A percentile compares a stretch with the other conserved stretches of the same genome.
Conservation (phyloP, 306 rosid species). For the Sesbania bispinosa region DNA sequence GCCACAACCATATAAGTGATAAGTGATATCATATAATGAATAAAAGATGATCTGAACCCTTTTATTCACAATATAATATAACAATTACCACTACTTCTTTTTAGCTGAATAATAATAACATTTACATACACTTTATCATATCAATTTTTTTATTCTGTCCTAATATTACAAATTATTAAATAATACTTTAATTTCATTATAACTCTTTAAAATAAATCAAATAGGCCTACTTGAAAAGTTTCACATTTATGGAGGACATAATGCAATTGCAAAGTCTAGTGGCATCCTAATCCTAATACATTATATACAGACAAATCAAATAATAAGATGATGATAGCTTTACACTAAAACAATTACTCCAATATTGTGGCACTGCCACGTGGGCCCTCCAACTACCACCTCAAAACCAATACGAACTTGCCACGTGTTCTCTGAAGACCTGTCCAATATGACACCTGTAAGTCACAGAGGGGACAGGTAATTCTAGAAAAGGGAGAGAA, state of each 20-base stretch:
- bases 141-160: background rate
- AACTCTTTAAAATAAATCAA: background rate
- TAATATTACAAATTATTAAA: too few relatives aligned
- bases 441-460: conserved; percentile 16
- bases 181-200: background rate
- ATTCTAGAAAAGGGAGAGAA: conserved; percentile 13
- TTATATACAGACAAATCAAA: conserved; percentile 1
- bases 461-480: conserved; percentile 20
- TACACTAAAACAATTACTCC: background rate
- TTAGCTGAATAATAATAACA: background rate
- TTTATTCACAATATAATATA: too few relatives aligned
- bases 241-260: background rate
- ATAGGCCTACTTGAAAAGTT: background rate
- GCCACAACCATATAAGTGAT: too few relatives aligned
- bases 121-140: background rate
- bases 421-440: background rate
- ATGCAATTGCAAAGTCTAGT: background rate
- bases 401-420: background rate
- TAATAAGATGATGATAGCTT: background rate
- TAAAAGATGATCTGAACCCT: too few relatives aligned
- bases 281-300: background rate
- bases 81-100: too few relatives aligned
- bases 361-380: conserved; percentile 18
- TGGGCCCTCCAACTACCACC: background rate
- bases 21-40: too few relatives aligned